Evolutionary conservation across 768 basidiomycete genomes (phyloP).

Genomic region (Strobilomyces echinocephalus): DNA sequence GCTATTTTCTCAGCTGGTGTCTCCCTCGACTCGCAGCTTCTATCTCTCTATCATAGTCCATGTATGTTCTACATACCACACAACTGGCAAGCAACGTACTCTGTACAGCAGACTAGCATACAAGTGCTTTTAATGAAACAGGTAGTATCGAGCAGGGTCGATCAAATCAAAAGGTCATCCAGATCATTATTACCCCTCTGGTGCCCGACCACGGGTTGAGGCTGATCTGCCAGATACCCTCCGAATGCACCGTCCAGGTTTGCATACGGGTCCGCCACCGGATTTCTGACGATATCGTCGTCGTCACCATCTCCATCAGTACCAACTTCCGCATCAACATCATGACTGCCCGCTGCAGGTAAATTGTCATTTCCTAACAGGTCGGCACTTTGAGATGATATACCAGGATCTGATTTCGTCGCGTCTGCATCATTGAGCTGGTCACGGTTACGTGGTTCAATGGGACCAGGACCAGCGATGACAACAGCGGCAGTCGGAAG

Average conservation of each 20-base stretch:
- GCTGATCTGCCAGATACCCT: constrained; percentile 67
- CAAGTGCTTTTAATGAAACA: neutral
- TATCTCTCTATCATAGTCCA: neutral
- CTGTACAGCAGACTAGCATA: constrained; percentile 3
- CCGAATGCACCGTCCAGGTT: constrained; percentile 75
- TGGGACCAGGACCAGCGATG: constrained; percentile 53
- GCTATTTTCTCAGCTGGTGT: neutral
- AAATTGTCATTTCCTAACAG: constrained; percentile 18
- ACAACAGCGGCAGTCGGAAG: constrained; percentile 42
- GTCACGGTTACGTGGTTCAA: constrained; percentile 26
- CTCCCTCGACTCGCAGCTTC: neutral
- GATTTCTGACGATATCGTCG: constrained; percentile 33
- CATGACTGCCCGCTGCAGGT: neutral
- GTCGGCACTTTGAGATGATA: constrained; percentile 21
- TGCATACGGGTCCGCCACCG: constrained; percentile 69
- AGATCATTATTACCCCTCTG: constrained; percentile 44
- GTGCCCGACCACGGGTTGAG: constrained; percentile 51
- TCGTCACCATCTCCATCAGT: constrained; percentile 41
- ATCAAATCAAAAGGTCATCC: constrained; percentile 65
- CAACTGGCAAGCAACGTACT: neutral
- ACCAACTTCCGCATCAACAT: constrained; percentile 15
- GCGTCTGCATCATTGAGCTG: constrained; percentile 24
- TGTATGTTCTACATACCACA: constrained; percentile 9
- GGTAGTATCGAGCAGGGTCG: neutral
- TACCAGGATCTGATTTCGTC: constrained; percentile 32